Evolutionary conservation across 106 monocot species (phyloP), one percentile per base, ranked within the genome.

Genomic region (Ottelia alismoides): DNA sequence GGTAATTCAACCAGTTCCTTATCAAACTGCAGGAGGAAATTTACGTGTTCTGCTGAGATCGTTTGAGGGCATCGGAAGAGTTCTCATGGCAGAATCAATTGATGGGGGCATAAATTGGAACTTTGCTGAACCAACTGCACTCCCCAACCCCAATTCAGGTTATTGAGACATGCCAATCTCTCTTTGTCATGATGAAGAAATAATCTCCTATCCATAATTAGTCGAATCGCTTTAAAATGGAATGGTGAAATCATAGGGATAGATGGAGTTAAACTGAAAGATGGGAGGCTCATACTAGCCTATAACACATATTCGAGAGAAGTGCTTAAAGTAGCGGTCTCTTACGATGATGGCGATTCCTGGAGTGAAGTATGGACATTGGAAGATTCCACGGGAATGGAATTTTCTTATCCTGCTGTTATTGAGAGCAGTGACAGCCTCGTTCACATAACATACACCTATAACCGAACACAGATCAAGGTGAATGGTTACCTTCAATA

Each of bases 91-190:
- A 27, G 85, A 98, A 65, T 98, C 96, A n/a, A 12, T 55, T 21
- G 96, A 98, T 59, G n/a, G n/a, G n/a, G 96, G 89, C 18, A 4
- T 70, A 1, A 90, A 27, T 20, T 98, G 96, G 89, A 80, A 74
- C 66, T 79, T 35, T 22, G 79, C 77, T 0, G 28, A 58, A 52
- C 70, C 76, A 2, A 98, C 96, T 3, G 53, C 72, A 31, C 82
- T 98, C 23, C 96, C 78, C 17, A 90, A 98, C 40, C 96, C 96
- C 10, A 90, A 98, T 61, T 89, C 96, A 63, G 96, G 96, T 98
- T 44, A n/a, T n/a, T n/a, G 1, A 10, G 19, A n/a, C 20, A 3
- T 7, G 14, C 20, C 11, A 24, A 45, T 45, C 43, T 61, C 45
- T 20, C 18, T 47, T 30, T 28, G 16, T 43, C 17, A 17, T 16